A percentile compares a stretch with the other conserved stretches of the same genome.
phyloP scores from a whole-genome alignment of 176 grass and related monocot genomes.

The Raddia guianensis region DNA sequence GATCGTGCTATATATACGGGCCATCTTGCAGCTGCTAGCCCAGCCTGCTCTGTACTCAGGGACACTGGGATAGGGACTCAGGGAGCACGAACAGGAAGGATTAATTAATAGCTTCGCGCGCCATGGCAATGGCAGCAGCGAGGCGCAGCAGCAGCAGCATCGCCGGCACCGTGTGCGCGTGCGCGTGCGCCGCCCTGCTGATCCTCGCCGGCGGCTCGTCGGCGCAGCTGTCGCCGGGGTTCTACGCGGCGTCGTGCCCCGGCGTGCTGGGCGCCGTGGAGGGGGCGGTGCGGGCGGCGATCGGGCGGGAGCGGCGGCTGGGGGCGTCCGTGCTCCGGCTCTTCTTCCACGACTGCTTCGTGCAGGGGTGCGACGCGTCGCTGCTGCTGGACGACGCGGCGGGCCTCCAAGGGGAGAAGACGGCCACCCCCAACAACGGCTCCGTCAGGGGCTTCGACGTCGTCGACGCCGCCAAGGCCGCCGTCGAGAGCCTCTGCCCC shows the following conservation, averaged over 20 bases:
- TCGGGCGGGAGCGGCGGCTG: conserved; percentile 57
- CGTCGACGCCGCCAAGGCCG: conserved; percentile 70
- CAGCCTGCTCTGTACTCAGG: too few relatives aligned
- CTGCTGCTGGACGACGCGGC: conserved; percentile 69
- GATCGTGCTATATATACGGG: too few relatives aligned
- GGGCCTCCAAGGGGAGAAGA: conserved; percentile 73
- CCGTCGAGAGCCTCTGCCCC: conserved; percentile 61
- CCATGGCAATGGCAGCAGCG: too few relatives aligned
- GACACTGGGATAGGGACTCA: too few relatives aligned
- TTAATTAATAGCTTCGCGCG: too few relatives aligned
- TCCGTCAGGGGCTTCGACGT: conserved; percentile 85
- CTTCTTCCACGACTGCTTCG: conserved; percentile 54
- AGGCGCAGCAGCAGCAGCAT: too few relatives aligned
- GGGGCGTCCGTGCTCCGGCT: conserved; percentile 57
- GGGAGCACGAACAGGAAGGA: too few relatives aligned
- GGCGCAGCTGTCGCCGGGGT: conserved; percentile 48
- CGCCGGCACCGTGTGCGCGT: too few relatives aligned
- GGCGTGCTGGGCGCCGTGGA: conserved; percentile 44
- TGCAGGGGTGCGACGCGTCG: conserved; percentile 84
- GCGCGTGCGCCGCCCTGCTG: too few relatives aligned
- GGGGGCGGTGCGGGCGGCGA: conserved; percentile 49
- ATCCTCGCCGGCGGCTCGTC: conserved; percentile 22
- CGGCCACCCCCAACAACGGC: conserved; percentile 55
- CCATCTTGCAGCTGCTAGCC: too few relatives aligned
- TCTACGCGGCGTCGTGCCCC: conserved; percentile 68